Conservation (phyloP, 352 stramenopile species). For the Globisporangium echinulatum region DNA sequence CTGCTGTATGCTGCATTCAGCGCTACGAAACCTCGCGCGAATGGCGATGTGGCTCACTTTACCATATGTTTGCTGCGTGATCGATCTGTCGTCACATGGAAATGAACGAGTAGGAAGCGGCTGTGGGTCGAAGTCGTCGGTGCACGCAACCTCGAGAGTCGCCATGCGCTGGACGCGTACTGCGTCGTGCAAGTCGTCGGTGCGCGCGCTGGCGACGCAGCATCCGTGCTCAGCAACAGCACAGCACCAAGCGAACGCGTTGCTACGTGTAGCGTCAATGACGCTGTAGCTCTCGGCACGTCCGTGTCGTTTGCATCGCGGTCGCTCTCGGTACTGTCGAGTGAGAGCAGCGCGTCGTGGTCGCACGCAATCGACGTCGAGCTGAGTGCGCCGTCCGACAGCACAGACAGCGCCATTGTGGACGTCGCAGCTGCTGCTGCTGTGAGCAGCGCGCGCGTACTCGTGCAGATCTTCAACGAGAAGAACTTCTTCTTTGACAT, state of each 20-base stretch:
- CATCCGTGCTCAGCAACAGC: neutral
- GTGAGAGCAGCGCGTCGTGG: conserved; percentile 33
- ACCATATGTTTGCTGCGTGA: neutral
- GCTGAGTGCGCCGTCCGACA: neutral
- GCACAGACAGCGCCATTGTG: conserved; percentile 9
- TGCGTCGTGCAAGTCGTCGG: conserved; percentile 42
- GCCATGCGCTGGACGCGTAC: conserved; percentile 55
- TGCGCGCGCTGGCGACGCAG: neutral
- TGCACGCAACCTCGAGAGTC: conserved; percentile 61
- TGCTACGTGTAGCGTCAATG: too few relatives aligned
- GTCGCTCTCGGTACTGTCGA: conserved; percentile 15
- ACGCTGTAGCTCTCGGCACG: too few relatives aligned
- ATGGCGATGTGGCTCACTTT: too few relatives aligned
- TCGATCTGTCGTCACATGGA: neutral
- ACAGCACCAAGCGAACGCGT: neutral
- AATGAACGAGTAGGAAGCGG: conserved; percentile 18
- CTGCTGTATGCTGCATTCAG: neutral
- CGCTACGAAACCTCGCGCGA: too few relatives aligned
- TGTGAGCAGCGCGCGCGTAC: conserved; percentile 7
- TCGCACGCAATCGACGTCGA: conserved; percentile 35
- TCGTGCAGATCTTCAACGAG: conserved; percentile 57
- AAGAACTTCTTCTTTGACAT: conserved; percentile 86
- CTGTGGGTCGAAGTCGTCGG: conserved; percentile 67
- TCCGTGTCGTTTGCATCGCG: conserved; percentile 1
- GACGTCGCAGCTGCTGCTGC: conserved; percentile 5